phyloP scores from a whole-genome alignment of 345 rosid species.

The Aquilaria malaccensis region DNA sequence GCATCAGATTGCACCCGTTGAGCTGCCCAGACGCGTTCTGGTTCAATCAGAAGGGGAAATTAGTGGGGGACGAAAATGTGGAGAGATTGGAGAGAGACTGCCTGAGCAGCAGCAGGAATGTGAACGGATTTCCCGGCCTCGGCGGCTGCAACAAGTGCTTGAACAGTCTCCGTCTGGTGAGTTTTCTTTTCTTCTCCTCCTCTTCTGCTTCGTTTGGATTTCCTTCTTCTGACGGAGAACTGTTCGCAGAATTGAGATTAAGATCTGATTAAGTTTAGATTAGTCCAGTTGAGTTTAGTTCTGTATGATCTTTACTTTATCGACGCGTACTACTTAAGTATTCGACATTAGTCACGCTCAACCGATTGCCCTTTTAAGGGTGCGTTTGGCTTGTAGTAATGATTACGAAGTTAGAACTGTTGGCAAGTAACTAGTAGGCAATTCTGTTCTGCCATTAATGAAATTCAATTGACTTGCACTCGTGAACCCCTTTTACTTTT shows the following conservation, averaged over 20 bases:
- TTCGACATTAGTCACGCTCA: no score
- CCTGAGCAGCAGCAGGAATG: conserved; percentile 41
- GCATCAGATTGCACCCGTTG: conserved; percentile 70
- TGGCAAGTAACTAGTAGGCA: no score
- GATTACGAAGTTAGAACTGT: no score
- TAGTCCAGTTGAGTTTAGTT: background rate
- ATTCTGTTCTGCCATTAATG: no score
- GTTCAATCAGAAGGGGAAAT: conserved; percentile 39
- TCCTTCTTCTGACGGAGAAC: background rate
- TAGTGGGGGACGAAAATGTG: conserved; percentile 58
- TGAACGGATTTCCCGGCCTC: conserved; percentile 49
- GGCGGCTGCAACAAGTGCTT: conserved; percentile 80
- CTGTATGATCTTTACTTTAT: background rate
- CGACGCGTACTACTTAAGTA: no score
- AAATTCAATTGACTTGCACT: no score
- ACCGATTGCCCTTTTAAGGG: background rate
- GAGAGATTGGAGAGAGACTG: conserved; percentile 65
- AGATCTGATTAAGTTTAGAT: background rate
- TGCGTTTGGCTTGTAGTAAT: background rate
- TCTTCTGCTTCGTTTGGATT: background rate
- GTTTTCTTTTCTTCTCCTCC: background rate
- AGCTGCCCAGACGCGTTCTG: conserved; percentile 68
- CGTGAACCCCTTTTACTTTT: no score
- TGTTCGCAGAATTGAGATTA: background rate
- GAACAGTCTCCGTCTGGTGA: conserved; percentile 53